Base-by-base conservation (phyloP, 768 basidiomycete genomes). In the Podaxis rugospora region DNA sequence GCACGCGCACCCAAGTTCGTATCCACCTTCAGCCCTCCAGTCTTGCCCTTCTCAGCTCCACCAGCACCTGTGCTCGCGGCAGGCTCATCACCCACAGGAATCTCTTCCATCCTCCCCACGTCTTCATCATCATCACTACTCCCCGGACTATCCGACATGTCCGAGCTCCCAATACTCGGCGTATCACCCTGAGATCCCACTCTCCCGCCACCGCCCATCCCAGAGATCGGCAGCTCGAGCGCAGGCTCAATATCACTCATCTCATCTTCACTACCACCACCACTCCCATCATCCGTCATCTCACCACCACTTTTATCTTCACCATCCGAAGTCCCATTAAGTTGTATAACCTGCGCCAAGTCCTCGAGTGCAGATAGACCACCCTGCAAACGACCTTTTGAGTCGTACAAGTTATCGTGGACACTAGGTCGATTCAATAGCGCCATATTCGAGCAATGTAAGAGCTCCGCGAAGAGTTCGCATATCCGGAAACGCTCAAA, bases 401-500 rank as follows among this genome's bases (percentile, higher is more conserved):
- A 76, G 68, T 93, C 92, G 72, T 93, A 95, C n/a, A 87, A 76
- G 23, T 84, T 80, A 50, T 84, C 82, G 58, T 81, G 86, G 51
- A 89, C 86, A 0, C 83, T 69, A 0, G 83, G 74, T 9, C 97
- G 92, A 70, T 98, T 98, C 27, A 98, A 80, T 23, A 98, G 83
- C 4, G 92, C 88, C 96, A 99, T 98, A 68, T 97, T 98, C 16
- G 97, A 98, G 71, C 95, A 97, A 69, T 99, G 97, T 25, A 98
- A 77, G 4, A 99, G 85, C 70, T 99, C 97, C 18, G 96, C 97
- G 67, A 96, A 95, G 11, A 99, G 80, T 73, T 99, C 97, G 74
- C 94, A 92, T 67, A 98, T 94, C 9, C 96, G 87, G 73, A 93
- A 97, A 14, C 97, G 88, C 71, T 98, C 97, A 61, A 95, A 85